phyloP scores from a whole-genome alignment of 176 grass and related monocot genomes.

The Eragrostis nindensis region DNA sequence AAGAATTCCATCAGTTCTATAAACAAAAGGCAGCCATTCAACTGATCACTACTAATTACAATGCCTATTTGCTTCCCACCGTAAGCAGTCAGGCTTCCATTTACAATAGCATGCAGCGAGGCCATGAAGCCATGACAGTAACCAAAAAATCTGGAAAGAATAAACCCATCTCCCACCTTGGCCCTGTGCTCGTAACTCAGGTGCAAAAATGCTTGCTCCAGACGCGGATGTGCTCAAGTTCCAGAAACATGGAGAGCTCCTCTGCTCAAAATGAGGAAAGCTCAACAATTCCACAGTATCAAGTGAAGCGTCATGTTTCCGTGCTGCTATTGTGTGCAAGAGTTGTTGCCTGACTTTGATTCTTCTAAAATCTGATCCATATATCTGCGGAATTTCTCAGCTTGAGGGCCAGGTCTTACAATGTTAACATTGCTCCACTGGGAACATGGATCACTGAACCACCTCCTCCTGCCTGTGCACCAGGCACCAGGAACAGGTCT shows the following conservation, averaged over 20 bases:
- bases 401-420: conserved; percentile 67
- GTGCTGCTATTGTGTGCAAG: conserved; percentile 71
- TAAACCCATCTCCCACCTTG: no score
- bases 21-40: conserved; percentile 52
- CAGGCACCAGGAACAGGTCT: conserved; percentile 78
- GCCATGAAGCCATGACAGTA: conserved; percentile 39
- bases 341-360: conserved; percentile 56
- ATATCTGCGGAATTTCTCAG: conserved; percentile 58
- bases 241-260: conserved; percentile 29
- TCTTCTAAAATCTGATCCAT: conserved; percentile 72
- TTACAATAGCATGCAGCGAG: neutral
- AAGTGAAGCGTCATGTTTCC: conserved; percentile 25
- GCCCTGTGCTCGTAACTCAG: conserved; percentile 30
- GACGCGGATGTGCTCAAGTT: conserved; percentile 1
- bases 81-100: conserved; percentile 42
- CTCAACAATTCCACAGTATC: conserved; percentile 15
- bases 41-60: conserved; percentile 62
- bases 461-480: conserved; percentile 72
- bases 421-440: conserved; percentile 92
- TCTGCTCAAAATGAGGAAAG: conserved; percentile 54
- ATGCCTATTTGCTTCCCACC: conserved; percentile 46
- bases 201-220: conserved; percentile 40
- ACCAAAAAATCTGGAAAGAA: no score
- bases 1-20: conserved; percentile 49
- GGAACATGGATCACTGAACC: conserved; percentile 87